phyloP scores from a whole-genome alignment of 73 alveolate species.

The Paramecium caudatum region DNA sequence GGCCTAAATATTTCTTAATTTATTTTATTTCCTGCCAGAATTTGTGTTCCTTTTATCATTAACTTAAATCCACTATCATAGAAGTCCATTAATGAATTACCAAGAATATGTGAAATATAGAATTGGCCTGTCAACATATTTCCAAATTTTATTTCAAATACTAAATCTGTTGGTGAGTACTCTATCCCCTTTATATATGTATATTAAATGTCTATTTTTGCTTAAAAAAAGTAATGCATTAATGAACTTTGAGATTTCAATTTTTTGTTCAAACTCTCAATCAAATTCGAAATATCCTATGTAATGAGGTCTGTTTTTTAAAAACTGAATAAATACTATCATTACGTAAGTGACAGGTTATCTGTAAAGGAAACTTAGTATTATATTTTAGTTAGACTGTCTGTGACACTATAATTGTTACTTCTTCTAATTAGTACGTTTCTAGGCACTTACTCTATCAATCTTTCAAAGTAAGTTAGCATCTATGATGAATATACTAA shows the following conservation, averaged over 20 bases:
- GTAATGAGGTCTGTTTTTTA: not conserved
- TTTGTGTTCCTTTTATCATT: not conserved
- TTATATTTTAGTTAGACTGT: slow-evolving; percentile 1
- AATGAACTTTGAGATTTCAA: not conserved
- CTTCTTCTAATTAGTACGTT: not conserved
- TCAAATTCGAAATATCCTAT: not conserved
- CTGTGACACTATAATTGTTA: slow-evolving; percentile 13
- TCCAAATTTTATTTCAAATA: slow-evolving; percentile 25
- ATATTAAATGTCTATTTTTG: not conserved
- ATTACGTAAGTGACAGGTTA: not conserved
- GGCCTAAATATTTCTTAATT: not conserved
- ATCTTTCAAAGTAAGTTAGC: not conserved
- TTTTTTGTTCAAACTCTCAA: not conserved
- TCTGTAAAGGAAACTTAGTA: not conserved
- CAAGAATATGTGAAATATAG: not conserved
- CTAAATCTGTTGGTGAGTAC: slow-evolving; percentile 19
- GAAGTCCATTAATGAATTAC: slow-evolving; percentile 1
- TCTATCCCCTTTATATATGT: not conserved
- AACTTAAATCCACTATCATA: not conserved
- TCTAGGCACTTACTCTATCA: not conserved
- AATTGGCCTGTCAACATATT: not conserved
- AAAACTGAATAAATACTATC: not conserved
- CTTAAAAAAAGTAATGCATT: not conserved
- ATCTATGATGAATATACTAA: not conserved
- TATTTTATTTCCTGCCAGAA: not conserved